A percentile compares a stretch with the other conserved stretches of the same genome.
phyloP scores from a whole-genome alignment of 2,329 filamentous ascomycete genomes.

The Trichoderma sp. region DNA sequence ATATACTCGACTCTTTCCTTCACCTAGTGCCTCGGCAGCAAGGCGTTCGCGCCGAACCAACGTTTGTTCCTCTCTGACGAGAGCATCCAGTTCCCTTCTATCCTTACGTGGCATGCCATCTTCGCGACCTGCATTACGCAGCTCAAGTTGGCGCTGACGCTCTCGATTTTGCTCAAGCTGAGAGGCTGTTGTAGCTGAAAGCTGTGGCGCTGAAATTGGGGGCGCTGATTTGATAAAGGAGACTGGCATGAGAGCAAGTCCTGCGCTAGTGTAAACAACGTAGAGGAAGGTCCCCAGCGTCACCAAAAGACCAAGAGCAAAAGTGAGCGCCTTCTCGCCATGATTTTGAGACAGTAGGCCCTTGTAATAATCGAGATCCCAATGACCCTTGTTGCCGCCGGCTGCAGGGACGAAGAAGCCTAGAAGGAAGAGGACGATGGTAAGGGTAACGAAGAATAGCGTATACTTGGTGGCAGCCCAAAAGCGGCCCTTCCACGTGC shows the following conservation, averaged over 20 bases:
- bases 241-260: conserved; percentile 84
- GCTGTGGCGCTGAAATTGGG: conserved; percentile 76
- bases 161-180: conserved; percentile 87
- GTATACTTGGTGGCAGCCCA: conserved; percentile 92
- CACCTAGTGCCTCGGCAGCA: conserved; percentile 77
- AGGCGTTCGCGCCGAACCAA: conserved; percentile 86
- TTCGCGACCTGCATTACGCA: conserved; percentile 74
- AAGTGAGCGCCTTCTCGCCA: conserved; percentile 89
- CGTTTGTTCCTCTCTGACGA: conserved; percentile 88
- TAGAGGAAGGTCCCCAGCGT: conserved; percentile 86
- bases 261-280: conserved; percentile 83
- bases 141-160: conserved; percentile 86
- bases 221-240: conserved; percentile 91
- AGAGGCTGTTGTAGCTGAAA: conserved; percentile 74
- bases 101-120: conserved; percentile 81
- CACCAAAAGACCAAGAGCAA: conserved; percentile 84
- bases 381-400: conserved; percentile 65
- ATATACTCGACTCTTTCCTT: conserved; percentile 74
- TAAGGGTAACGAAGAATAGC: conserved; percentile 75
- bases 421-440: conserved; percentile 81
- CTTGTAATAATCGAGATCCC: conserved; percentile 91
- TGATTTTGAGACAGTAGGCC: conserved; percentile 75
- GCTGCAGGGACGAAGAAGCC: conserved; percentile 92
- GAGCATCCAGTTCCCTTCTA: conserved; percentile 80
- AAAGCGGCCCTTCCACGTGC: conserved; percentile 70